These are phyloP conservation scores for Microcyclosporella mali DNA, from an alignment of 2,329 filamentous ascomycete species.

Conservation along the genomic window DNA sequence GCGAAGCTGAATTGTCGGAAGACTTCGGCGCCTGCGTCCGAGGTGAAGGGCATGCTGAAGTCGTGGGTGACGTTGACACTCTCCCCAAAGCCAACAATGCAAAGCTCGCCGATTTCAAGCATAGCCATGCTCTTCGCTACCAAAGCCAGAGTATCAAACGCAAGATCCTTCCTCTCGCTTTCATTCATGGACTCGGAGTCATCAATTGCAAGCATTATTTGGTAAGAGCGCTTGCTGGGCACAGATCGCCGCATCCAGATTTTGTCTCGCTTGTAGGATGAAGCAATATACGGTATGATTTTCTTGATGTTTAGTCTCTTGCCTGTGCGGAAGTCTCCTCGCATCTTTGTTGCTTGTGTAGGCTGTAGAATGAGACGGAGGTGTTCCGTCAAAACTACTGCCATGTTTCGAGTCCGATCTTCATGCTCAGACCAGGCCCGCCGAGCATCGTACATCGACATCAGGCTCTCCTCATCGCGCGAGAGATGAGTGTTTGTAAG, in stretches of 20 bases:
- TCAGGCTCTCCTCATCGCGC: constrained; percentile 21
- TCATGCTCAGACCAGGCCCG: constrained; percentile 83
- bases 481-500: constrained; percentile 67
- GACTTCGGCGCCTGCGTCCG: constrained; percentile 74
- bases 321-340: constrained; percentile 91
- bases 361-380: constrained; percentile 92
- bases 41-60: constrained; percentile 74
- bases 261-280: constrained; percentile 97
- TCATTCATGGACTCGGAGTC: constrained; percentile 94
- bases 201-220: constrained; percentile 95
- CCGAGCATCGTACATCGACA: constrained; percentile 51
- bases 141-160: constrained; percentile 90
- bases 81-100: constrained; percentile 81
- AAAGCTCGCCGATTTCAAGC: constrained; percentile 92
- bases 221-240: constrained; percentile 89
- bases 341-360: constrained; percentile 90
- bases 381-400: constrained; percentile 84
- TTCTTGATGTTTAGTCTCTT: constrained; percentile 99
- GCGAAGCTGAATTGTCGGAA: constrained; percentile 79
- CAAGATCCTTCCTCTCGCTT: constrained; percentile 66
- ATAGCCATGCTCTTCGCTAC: constrained; percentile 80
- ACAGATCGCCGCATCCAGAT: constrained; percentile 97
- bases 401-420: constrained; percentile 73
- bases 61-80: constrained; percentile 79
- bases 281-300: constrained; percentile 98